phyloP scores from a whole-genome alignment of 2,329 filamentous ascomycete genomes.

The Tympanopsis confertula region DNA sequence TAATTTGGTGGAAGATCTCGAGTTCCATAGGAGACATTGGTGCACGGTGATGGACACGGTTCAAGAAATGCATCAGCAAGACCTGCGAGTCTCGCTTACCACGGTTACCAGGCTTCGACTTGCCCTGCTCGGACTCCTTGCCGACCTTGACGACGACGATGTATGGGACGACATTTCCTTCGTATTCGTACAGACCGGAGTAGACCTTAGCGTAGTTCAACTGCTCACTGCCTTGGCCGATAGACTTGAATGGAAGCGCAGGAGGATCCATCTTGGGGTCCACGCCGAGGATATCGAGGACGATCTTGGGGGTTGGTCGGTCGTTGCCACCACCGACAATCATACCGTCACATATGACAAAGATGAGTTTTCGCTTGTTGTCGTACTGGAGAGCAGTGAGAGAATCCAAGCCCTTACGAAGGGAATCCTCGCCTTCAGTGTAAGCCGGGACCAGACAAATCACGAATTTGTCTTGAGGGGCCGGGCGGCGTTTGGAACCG shows the following conservation, averaged over 20 bases:
- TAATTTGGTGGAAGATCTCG: constrained; percentile 98
- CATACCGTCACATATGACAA: constrained; percentile 92
- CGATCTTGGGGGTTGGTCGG: constrained; percentile 91
- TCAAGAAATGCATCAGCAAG: constrained; percentile 90
- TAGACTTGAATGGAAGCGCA: constrained; percentile 83
- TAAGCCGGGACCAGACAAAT: constrained; percentile 97
- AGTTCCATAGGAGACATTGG: constrained; percentile 94
- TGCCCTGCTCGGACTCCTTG: constrained; percentile 85
- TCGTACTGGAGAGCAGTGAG: constrained; percentile 91
- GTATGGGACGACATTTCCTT: constrained; percentile 95
- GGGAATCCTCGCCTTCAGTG: constrained; percentile 90
- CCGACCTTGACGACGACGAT: constrained; percentile 93
- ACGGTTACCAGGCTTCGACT: constrained; percentile 90
- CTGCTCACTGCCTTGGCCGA: constrained; percentile 79
- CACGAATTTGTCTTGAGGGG: constrained; percentile 94
- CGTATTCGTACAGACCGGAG: constrained; percentile 91
- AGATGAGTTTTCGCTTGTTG: constrained; percentile 95
- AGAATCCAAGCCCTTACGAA: constrained; percentile 86
- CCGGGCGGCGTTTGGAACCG: constrained; percentile 77
- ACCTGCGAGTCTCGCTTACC: constrained; percentile 98
- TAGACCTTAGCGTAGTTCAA: constrained; percentile 98
- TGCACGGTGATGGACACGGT: constrained; percentile 85
- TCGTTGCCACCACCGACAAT: constrained; percentile 95
- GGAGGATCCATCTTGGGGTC: constrained; percentile 94
- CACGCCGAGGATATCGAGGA: constrained; percentile 91